Conservation (phyloP, 352 stramenopile genomes). For the Globisporangium polare region DNA sequence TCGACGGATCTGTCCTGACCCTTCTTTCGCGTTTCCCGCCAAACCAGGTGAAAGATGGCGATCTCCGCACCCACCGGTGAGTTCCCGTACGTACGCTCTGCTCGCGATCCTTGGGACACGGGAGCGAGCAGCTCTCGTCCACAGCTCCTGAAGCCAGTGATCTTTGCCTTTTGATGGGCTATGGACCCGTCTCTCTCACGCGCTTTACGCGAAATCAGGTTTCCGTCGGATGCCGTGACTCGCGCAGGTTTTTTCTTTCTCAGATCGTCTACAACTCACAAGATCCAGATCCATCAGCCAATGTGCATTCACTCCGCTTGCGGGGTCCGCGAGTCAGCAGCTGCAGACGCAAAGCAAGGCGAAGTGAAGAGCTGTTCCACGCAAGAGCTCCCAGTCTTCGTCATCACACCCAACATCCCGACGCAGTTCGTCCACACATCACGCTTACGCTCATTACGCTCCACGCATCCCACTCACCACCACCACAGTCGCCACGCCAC, state of each 20-base stretch:
- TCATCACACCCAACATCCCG: background rate
- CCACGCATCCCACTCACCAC: no score
- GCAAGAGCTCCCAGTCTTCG: background rate
- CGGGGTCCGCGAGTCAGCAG: background rate
- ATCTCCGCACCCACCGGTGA: no score
- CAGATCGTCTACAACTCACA: background rate
- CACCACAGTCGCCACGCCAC: background rate
- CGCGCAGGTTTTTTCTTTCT: background rate
- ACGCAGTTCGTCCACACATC: background rate
- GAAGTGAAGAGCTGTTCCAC: background rate
- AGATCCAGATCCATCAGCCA: background rate
- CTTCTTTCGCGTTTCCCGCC: no score
- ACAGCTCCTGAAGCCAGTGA: background rate
- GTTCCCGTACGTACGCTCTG: no score
- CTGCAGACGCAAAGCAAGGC: background rate
- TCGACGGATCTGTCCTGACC: no score
- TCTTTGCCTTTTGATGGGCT: background rate
- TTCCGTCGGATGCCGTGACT: no score
- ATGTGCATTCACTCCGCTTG: background rate
- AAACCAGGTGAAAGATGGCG: no score
- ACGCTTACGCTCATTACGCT: background rate
- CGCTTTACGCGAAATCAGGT: no score
- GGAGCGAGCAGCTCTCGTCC: background rate
- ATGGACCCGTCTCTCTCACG: no score
- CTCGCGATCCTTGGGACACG: no score